These are phyloP conservation scores for Calonectria multiphialidica DNA, from an alignment of 2,329 filamentous ascomycete genomes.

Conservation along the genomic window DNA sequence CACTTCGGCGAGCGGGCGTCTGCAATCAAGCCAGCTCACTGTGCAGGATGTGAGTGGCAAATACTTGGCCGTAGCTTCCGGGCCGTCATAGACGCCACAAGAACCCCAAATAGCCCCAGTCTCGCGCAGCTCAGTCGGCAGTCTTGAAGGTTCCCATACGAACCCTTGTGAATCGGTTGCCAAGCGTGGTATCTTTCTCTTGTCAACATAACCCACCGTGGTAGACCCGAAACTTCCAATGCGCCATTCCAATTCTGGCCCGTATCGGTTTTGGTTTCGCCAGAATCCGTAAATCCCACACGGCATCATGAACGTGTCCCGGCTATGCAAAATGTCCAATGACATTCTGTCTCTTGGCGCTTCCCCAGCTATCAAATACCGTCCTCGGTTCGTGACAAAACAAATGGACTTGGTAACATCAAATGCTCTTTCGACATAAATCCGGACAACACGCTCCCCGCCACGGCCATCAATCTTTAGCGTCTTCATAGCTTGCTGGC, in stretches of 20 bases:
- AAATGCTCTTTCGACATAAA: not conserved
- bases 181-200: not conserved
- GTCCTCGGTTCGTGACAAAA: conserved; percentile 3
- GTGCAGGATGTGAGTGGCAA: not conserved
- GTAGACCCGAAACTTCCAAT: not conserved
- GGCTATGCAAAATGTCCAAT: not conserved
- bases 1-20: not conserved
- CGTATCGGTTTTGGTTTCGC: not conserved
- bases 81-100: not conserved
- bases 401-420: not conserved
- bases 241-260: not conserved
- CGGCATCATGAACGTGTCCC: not conserved
- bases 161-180: not conserved
- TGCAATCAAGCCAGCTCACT: conserved; percentile 7
- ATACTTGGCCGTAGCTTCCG: not conserved
- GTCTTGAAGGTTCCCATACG: not conserved
- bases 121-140: not conserved
- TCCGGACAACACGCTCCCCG: not conserved
- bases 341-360: not conserved
- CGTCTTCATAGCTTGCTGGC: conserved; percentile 2
- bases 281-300: conserved; percentile 4
- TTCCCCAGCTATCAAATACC: not conserved
- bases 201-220: not conserved
- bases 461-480: not conserved
- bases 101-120: not conserved